A percentile compares a stretch with the other conserved stretches of the same genome.
These are phyloP conservation scores for Ordospora colligata DNA, from an alignment of 371 early-diverging fungal species.

Conservation along the genomic window DNA sequence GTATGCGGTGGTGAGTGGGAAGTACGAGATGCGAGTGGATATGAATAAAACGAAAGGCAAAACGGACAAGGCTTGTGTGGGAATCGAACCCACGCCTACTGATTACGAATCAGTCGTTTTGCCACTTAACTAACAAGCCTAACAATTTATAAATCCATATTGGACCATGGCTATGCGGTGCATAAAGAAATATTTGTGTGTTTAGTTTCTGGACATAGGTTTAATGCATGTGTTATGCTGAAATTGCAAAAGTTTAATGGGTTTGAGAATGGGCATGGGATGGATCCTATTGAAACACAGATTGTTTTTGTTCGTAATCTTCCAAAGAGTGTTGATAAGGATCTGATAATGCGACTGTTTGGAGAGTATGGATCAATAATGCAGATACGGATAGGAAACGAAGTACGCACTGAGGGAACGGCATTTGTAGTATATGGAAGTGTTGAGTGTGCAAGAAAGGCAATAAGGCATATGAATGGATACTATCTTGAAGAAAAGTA, in stretches of 20 bases:
- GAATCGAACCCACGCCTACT: conserved; percentile 32
- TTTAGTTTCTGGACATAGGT: too few relatives aligned
- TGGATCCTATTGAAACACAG: conserved; percentile 21
- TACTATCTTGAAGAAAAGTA: conserved; percentile 1
- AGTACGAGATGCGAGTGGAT: not conserved
- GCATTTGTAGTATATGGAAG: conserved; percentile 86
- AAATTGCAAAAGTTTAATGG: not conserved
- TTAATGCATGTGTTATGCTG: not conserved
- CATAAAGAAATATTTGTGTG: not conserved
- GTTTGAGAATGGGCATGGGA: not conserved
- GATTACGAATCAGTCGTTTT: conserved; percentile 38
- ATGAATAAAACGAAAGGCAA: not conserved
- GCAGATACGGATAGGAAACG: conserved; percentile 64
- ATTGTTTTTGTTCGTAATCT: conserved; percentile 65
- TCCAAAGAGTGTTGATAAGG: conserved; percentile 74
- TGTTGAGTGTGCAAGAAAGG: conserved; percentile 85
- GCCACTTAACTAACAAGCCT: conserved; percentile 36
- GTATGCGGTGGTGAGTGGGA: conserved; percentile 10
- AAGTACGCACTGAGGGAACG: conserved; percentile 74
- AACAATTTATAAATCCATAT: too few relatives aligned
- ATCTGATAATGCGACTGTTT: conserved; percentile 1
- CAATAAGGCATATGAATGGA: conserved; percentile 55
- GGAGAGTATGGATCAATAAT: conserved; percentile 10
- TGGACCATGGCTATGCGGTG: not conserved
- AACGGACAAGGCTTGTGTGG: conserved; percentile 12